Conservation (phyloP, 2,329 filamentous ascomycete species). For the Exophiala xenobiotica region DNA sequence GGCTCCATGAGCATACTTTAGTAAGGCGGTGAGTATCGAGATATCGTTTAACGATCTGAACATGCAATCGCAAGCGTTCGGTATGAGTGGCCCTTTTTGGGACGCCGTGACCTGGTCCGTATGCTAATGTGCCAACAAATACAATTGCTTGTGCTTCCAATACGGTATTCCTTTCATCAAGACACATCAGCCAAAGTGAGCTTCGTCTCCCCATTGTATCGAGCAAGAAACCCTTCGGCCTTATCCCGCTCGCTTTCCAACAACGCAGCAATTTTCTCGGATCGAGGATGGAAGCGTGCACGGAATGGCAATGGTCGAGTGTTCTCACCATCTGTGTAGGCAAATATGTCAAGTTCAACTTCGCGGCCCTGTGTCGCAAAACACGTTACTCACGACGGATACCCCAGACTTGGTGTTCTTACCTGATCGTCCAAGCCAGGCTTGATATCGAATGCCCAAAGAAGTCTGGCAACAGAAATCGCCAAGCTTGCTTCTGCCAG, state of each 20-base stretch:
- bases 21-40: too few relatives aligned
- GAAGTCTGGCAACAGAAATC: conserved; percentile 48
- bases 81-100: background rate
- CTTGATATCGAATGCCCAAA: conserved; percentile 58
- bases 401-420: background rate
- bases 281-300: background rate
- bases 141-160: too few relatives aligned
- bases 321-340: background rate
- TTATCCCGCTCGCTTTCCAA: background rate
- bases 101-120: background rate
- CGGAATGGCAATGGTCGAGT: background rate
- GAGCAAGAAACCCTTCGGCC: background rate
- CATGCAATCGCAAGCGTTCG: too few relatives aligned
- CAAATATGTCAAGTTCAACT: conserved; percentile 1
- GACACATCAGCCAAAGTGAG: background rate
- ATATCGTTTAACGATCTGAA: too few relatives aligned
- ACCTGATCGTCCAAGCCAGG: conserved; percentile 37
- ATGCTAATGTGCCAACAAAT: background rate
- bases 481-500: background rate
- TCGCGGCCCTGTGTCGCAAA: background rate
- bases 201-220: conserved; percentile 1
- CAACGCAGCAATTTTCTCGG: background rate
- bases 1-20: too few relatives aligned
- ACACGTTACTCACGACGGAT: background rate
- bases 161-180: background rate